Percentiles rank a stretch among this genome's conserved stretches.
These are phyloP conservation scores for Rhynchosporium secalis DNA, from an alignment of 2,329 filamentous ascomycete species.

Conservation along the genomic window DNA sequence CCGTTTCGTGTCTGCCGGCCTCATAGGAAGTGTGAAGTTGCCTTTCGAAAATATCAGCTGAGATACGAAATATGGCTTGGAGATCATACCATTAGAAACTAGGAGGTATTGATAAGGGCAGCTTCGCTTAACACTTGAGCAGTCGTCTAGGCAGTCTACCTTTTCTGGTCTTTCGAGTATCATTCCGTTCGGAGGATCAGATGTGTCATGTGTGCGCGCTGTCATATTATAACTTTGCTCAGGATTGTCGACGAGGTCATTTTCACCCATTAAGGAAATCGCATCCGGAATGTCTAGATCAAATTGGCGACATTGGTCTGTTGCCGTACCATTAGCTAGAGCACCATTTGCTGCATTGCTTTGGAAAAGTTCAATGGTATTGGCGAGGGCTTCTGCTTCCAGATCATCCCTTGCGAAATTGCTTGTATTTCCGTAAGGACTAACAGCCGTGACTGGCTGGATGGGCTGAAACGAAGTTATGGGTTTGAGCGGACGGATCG, in stretches of 20 bases:
- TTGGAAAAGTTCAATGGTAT: background rate
- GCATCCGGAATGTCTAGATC: background rate
- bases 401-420: background rate
- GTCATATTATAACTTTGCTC: background rate
- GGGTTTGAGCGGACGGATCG: background rate
- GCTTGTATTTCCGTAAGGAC: background rate
- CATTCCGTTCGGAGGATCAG: background rate
- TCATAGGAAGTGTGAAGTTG: background rate
- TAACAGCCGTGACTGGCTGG: background rate
- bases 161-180: background rate
- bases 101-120: background rate
- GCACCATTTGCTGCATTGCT: background rate
- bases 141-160: background rate
- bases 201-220: no score
- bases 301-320: background rate
- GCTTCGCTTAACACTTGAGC: background rate
- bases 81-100: conserved; percentile 5
- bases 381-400: background rate
- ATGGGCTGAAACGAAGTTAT: background rate
- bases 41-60: background rate
- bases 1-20: background rate
- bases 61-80: no score
- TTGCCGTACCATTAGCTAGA: background rate
- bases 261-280: no score
- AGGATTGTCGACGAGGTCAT: background rate